phyloP scores from a whole-genome alignment of 306 rosid genomes.

The Prunus mume region DNA sequence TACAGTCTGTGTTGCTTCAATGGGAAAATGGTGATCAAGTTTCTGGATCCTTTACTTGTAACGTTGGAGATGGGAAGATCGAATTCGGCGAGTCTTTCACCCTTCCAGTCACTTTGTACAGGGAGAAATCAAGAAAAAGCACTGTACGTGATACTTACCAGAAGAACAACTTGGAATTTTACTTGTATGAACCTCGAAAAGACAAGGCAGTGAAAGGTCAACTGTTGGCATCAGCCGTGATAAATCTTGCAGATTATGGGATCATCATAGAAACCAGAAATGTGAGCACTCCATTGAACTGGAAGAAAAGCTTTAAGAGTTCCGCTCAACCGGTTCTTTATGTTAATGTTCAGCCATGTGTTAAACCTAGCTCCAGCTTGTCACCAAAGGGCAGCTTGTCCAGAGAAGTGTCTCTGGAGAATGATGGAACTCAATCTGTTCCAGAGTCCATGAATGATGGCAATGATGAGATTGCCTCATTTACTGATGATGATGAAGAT shows the following conservation, averaged over 20 bases:
- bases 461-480: slow-evolving; percentile 60
- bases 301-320: slow-evolving; percentile 57
- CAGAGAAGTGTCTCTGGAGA: slow-evolving; percentile 44
- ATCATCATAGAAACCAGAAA: slow-evolving; percentile 40
- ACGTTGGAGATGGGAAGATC: slow-evolving; percentile 40
- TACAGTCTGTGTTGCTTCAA: slow-evolving; percentile 55
- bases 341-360: slow-evolving; percentile 60
- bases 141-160: slow-evolving; percentile 40
- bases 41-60: slow-evolving; percentile 42
- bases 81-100: slow-evolving; percentile 53
- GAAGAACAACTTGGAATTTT: slow-evolving; percentile 66
- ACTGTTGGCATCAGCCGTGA: slow-evolving; percentile 54
- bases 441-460: slow-evolving; percentile 42
- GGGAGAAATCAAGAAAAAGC: slow-evolving; percentile 56
- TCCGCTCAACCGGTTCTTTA: slow-evolving; percentile 54
- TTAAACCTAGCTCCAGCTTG: slow-evolving; percentile 47
- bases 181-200: slow-evolving; percentile 45
- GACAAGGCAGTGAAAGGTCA: slow-evolving; percentile 60
- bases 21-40: slow-evolving; percentile 69
- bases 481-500: slow-evolving; percentile 68
- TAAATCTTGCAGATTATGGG: slow-evolving; percentile 76
- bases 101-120: slow-evolving; percentile 44
- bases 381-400: slow-evolving; percentile 54
- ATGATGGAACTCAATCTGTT: slow-evolving; percentile 48
- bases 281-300: slow-evolving; percentile 43